phyloP scores from a whole-genome alignment of 2,329 filamentous ascomycete species.

The Plectosphaerella cucumerina region DNA sequence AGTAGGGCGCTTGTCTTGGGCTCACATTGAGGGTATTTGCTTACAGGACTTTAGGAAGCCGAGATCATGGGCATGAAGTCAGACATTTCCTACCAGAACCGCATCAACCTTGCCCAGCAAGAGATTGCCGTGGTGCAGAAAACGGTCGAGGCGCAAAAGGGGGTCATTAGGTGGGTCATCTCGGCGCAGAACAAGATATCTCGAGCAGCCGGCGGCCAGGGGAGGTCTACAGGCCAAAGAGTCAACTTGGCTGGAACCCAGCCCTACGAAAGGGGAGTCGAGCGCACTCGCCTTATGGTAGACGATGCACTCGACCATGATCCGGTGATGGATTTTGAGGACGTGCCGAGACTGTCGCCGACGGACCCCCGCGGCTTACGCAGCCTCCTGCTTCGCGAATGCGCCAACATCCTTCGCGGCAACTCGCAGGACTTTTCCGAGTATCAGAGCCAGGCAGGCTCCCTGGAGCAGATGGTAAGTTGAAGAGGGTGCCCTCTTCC shows the following conservation, averaged over 20 bases:
- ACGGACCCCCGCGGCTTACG: slow-evolving; percentile 32
- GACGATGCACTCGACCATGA: slow-evolving; percentile 16
- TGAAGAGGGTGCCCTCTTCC: not conserved
- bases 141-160: slow-evolving; percentile 26
- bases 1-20: slow-evolving; percentile 20
- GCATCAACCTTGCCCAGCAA: slow-evolving; percentile 34
- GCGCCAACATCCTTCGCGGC: slow-evolving; percentile 29
- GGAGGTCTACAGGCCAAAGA: no score
- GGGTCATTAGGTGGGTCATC: slow-evolving; percentile 16
- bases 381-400: slow-evolving; percentile 33
- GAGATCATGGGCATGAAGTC: slow-evolving; percentile 34
- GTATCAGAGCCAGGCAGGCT: slow-evolving; percentile 17
- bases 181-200: no score
- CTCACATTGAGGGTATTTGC: not conserved
- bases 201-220: no score
- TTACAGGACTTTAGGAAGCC: slow-evolving; percentile 27
- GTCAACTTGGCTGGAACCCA: no score
- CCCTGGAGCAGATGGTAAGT: slow-evolving; percentile 21
- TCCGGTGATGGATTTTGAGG: slow-evolving; percentile 19
- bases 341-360: slow-evolving; percentile 27
- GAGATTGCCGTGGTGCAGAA: slow-evolving; percentile 33
- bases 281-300: slow-evolving; percentile 10
- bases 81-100: slow-evolving; percentile 34
- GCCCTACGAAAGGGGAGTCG: no score
- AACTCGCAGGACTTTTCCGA: slow-evolving; percentile 23